A percentile compares a stretch with the other conserved stretches of the same genome.
These are phyloP conservation scores for Chondrostereum purpureum DNA, from an alignment of 1,284 basidiomycete species.

Conservation along the genomic window DNA sequence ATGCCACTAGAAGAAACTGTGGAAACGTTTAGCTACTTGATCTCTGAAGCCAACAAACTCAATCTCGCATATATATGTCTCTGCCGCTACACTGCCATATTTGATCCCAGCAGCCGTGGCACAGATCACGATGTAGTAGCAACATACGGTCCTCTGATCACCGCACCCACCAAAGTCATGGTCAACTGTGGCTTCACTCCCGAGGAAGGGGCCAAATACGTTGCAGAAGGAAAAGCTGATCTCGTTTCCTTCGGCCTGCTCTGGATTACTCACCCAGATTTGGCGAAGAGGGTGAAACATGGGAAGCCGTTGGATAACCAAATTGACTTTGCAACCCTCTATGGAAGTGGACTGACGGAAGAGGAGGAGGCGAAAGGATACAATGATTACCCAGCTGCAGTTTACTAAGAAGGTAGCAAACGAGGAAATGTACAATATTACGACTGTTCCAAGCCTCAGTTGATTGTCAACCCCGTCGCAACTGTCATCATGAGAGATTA, in stretches of 20 bases:
- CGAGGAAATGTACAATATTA: too few species aligned
- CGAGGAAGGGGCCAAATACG: slow-evolving; percentile 17
- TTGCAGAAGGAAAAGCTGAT: slow-evolving; percentile 12
- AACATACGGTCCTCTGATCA: slow-evolving; percentile 19
- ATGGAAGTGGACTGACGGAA: slow-evolving; percentile 2
- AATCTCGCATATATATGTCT: slow-evolving; percentile 16
- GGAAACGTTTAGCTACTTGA: slow-evolving; percentile 18
- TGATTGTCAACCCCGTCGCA: too few species aligned
- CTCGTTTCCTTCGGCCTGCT: slow-evolving; percentile 18
- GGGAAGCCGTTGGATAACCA: slow-evolving; percentile 15
- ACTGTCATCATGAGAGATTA: too few species aligned
- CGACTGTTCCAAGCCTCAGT: too few species aligned
- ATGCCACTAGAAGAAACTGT: slow-evolving; percentile 18
- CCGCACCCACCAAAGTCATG: slow-evolving; percentile 14
- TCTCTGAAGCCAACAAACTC: slow-evolving; percentile 16
- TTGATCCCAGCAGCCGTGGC: slow-evolving; percentile 16
- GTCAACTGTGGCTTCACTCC: slow-evolving; percentile 19
- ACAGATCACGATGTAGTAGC: slow-evolving; percentile 21
- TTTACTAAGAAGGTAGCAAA: too few species aligned
- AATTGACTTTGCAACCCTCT: slow-evolving; percentile 9
- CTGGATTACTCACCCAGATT: slow-evolving; percentile 21
- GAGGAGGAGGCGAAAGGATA: neutral
- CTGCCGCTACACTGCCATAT: slow-evolving; percentile 1
- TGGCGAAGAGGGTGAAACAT: slow-evolving; percentile 16
- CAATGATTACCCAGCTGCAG: neutral